phyloP scores from a whole-genome alignment of 2,329 filamentous ascomycete species.

The Alternaria ethzedia region DNA sequence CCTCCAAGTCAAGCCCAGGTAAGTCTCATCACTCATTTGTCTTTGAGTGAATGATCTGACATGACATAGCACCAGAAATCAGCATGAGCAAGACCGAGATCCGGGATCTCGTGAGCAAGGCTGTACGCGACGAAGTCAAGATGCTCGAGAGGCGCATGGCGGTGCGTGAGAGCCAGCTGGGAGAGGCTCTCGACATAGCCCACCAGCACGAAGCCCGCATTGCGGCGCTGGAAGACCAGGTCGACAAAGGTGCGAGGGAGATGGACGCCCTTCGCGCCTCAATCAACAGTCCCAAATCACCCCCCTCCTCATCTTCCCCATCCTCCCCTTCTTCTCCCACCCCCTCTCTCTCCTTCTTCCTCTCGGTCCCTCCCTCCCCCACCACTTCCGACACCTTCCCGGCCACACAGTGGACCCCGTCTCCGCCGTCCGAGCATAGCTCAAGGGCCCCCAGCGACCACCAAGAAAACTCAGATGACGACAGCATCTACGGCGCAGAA shows the following conservation, averaged over 20 bases:
- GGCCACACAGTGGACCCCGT: neutral
- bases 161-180: neutral
- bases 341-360: neutral
- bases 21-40: neutral
- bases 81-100: neutral
- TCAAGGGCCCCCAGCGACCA: neutral
- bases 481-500: neutral
- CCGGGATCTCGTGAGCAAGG: neutral
- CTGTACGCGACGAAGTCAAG: neutral
- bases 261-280: slow-evolving; percentile 1
- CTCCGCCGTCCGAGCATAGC: neutral
- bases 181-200: neutral
- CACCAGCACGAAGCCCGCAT: neutral
- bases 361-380: neutral
- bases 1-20: neutral
- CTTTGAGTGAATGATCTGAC: neutral
- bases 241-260: neutral
- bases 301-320: neutral
- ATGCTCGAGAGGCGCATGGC: neutral
- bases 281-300: neutral
- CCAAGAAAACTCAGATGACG: neutral
- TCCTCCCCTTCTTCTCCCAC: neutral
- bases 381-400: neutral
- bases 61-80: neutral
- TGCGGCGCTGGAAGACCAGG: neutral